Evolutionary conservation across 169 alveolate species (phyloP), one percentile per base, ranked within the genome.

Genomic region (Plasmodium vivax): DNA sequence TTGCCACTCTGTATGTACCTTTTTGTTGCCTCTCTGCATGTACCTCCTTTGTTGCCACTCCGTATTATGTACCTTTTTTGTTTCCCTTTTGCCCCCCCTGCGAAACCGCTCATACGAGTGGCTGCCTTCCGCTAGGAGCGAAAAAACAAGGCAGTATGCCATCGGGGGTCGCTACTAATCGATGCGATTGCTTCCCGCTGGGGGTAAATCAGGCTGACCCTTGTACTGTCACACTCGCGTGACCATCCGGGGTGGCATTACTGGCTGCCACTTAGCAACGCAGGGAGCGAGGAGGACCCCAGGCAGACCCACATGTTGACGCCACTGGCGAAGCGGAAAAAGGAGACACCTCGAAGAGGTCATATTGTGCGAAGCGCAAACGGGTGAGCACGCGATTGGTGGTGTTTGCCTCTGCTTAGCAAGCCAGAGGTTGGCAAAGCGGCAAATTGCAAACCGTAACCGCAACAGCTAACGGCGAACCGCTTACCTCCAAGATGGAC

Each of bases 401-500:
- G 12, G n/a, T 68, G 1, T 68, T 23, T 68, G 43, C 41, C 5
- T 27, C 77, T 16, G n/a, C 1, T 68, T 68, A 68, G n/a, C 32
- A 23, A 27, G 34, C 6, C 36, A 68, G 77, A 68, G 14, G 12
- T 51, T 51, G 2, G 23, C 62, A 51, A 51, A 51, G 62, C 7
- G 62, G 23, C 8, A 14, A 23, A 23, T 23, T 23, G 27, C 27
- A 23, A 23, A 23, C 27, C 27, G 27, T 23, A 23, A 23, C 27
- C 62, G 1, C 62, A 1, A 51, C 16, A 3, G 62, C 3, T 23
- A 51, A 8, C 27, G 62, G 62, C 3, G 8, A 51, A 51, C 62
- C 19, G 4, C 6, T 1, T 23, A 0, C 58, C n/a, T 23, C 38
- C 82, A 87, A 87, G 47, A 77, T 87, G 93, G 93, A 87, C 51